Base-by-base conservation (phyloP, 306 rosid species). In the Vigna reflexopilosa region DNA sequence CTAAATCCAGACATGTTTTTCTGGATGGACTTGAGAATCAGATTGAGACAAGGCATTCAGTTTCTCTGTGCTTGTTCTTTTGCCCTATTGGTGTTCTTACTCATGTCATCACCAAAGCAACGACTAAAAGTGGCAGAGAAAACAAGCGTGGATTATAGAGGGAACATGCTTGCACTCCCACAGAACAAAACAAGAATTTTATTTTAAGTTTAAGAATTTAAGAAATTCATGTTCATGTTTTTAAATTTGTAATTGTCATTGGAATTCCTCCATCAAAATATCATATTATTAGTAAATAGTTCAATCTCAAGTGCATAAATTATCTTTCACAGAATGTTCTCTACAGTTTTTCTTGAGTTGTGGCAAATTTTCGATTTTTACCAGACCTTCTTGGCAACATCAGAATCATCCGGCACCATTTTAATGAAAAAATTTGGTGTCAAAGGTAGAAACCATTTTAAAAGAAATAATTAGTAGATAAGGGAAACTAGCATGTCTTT, bases 41-140 rank as follows among this genome's bases (percentile, higher is more conserved):
- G 80, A 84, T 92, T 14, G 97, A 92, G 86, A 94, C 97, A n/a
- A 78, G 98, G 47, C 98, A 92, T 87, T 94, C 98, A 3, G 77
- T 94, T 70, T 87, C 93, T 50, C 79, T 94, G 30, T 94, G 97
- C 86, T 87, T 94, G 72, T 86, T 94, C 77, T 87, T 70, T 82
- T 92, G 98, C 58, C 97, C 97, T 14, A 56, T 94, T 77, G 98
- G 98, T 69, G 83, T 94, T 83, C 82, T 92, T 40, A 24, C 84
- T 81, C 98, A 94, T 86, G 72, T 69, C 57, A 67, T 92, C 80
- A 92, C 98, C 65, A 92, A 92, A 82, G 92, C 86, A 64, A 49
- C 90, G 52, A 82, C 89, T 36, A 63, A 63, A 74, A 65, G 49
- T 66, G 45, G 56, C 55, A 74, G 59, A 49, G 36, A 76, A 65